phyloP scores from a whole-genome alignment of 106 monocot genomes.

The Allium fistulosum region DNA sequence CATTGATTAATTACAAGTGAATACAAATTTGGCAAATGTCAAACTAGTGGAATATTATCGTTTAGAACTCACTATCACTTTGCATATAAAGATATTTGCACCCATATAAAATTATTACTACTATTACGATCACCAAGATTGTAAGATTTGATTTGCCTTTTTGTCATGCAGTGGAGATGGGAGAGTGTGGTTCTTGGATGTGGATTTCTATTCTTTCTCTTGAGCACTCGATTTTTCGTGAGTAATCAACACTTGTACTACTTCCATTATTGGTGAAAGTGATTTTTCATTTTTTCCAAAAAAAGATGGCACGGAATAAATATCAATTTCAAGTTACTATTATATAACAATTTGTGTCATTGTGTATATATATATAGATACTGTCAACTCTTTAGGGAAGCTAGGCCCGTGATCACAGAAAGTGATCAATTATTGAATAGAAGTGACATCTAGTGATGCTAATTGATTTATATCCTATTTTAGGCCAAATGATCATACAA shows the following conservation, averaged over 20 bases:
- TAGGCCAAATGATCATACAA: not conserved
- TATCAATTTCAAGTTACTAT: not conserved
- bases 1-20: not conserved
- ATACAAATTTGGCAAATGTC: no score
- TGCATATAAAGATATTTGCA: not conserved
- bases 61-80: no score
- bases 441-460: not conserved
- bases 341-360: not conserved
- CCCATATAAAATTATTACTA: not conserved
- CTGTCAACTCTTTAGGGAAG: not conserved
- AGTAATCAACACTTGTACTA: conserved; percentile 11
- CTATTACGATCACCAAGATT: not conserved
- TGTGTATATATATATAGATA: not conserved
- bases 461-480: not conserved
- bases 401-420: not conserved
- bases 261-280: not conserved
- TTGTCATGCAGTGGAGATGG: conserved; percentile 85
- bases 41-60: no score
- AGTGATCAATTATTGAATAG: not conserved
- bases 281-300: no score
- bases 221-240: conserved; percentile 68
- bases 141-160: not conserved
- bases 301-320: not conserved
- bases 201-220: conserved; percentile 75
- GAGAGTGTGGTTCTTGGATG: conserved; percentile 64